Evolutionary conservation across 371 early-diverging fungal species (phyloP).

Genomic region (Smittium culicis): DNA sequence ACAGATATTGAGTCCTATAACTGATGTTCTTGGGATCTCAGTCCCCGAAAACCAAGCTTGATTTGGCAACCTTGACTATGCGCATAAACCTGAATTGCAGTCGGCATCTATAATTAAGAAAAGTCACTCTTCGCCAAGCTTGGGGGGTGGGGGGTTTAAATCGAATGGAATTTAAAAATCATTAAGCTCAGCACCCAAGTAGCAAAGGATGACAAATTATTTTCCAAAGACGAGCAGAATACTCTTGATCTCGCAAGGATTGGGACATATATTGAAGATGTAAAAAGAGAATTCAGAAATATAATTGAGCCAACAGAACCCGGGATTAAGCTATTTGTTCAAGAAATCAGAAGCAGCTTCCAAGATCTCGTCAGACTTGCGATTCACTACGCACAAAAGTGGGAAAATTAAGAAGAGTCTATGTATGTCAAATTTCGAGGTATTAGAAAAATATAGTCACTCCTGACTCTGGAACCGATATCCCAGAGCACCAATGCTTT

Average conservation of each 20-base stretch:
- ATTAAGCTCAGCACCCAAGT: background rate
- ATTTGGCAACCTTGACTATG: background rate
- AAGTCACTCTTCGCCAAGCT: background rate
- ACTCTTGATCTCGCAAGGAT: background rate
- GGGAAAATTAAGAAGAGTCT: background rate
- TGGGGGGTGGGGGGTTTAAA: background rate
- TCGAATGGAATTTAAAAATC: background rate
- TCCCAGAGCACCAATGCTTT: background rate
- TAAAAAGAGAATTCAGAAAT: background rate
- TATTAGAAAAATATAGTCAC: background rate
- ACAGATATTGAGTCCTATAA: background rate
- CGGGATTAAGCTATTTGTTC: background rate
- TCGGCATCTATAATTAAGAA: background rate
- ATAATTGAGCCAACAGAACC: background rate
- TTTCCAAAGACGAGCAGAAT: background rate
- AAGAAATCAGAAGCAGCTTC: background rate
- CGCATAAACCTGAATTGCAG: background rate
- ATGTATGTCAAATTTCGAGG: background rate
- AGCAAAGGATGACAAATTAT: background rate
- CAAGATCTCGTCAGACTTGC: constrained; percentile 3
- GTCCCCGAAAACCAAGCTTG: background rate
- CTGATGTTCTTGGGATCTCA: background rate
- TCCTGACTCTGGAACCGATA: background rate
- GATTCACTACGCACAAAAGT: background rate
- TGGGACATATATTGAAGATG: background rate